Percentiles rank a stretch among this genome's conserved stretches.
These are phyloP conservation scores for Pholiota molesta DNA, from an alignment of 768 basidiomycete species.

Conservation along the genomic window DNA sequence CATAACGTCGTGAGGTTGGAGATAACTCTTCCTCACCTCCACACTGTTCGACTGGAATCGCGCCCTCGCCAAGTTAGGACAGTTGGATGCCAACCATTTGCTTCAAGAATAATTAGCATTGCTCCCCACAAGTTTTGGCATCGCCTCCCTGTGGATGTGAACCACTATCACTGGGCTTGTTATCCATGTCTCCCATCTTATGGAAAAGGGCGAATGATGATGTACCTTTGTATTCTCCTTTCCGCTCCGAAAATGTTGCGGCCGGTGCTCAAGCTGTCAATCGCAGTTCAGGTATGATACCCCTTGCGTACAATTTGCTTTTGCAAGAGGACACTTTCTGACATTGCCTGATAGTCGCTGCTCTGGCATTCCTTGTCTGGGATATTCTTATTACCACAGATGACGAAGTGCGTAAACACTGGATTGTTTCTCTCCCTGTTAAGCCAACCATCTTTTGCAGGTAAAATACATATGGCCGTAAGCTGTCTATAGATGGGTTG, in stretches of 20 bases:
- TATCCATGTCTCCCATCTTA: conserved; percentile 23
- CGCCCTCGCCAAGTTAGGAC: background rate
- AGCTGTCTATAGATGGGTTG: conserved; percentile 15
- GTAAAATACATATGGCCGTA: conserved; percentile 45
- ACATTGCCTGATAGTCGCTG: conserved; percentile 29
- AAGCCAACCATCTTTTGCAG: conserved; percentile 20
- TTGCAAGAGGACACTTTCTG: conserved; percentile 5
- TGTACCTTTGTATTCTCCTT: conserved; percentile 27
- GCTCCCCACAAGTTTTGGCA: background rate
- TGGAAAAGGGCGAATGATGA: conserved; percentile 12
- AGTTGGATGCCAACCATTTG: background rate
- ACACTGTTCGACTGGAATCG: background rate
- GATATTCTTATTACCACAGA: conserved; percentile 43
- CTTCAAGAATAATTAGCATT: background rate
- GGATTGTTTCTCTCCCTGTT: background rate
- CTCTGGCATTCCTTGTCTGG: conserved; percentile 41
- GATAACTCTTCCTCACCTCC: background rate
- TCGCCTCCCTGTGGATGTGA: conserved; percentile 8
- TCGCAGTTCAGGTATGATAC: conserved; percentile 32
- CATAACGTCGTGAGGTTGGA: background rate
- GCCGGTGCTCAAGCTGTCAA: conserved; percentile 34
- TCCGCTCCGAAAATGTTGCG: conserved; percentile 22
- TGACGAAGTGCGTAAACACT: conserved; percentile 36
- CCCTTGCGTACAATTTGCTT: background rate
- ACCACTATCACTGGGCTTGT: conserved; percentile 1